Evolutionary conservation across 2,329 filamentous ascomycete genomes (phyloP).

Genomic region (Pyrenochaeta sp.): DNA sequence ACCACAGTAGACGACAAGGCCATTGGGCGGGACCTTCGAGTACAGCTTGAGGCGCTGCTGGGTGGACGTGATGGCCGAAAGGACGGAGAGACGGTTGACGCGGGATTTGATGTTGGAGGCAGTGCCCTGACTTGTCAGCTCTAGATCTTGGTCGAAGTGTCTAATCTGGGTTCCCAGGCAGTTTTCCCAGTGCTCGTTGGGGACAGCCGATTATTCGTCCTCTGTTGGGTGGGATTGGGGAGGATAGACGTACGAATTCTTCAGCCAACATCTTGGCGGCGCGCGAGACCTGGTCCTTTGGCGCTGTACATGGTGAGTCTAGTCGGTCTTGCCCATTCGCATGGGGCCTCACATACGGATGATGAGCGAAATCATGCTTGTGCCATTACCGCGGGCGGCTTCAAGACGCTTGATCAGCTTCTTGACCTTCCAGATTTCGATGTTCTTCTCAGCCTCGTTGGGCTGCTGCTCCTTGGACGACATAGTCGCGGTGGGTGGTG

Average conservation of each 20-base stretch:
- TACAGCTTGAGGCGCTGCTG: conserved; percentile 99
- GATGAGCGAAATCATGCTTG: conserved; percentile 99
- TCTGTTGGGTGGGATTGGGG: no score
- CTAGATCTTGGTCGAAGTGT: neutral
- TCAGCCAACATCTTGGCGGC: conserved; percentile 99
- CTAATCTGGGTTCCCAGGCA: no score
- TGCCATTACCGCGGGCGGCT: conserved; percentile 96
- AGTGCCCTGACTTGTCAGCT: conserved; percentile 72
- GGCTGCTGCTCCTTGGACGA: conserved; percentile 62
- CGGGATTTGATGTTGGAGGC: conserved; percentile 99
- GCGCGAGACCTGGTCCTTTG: conserved; percentile 97
- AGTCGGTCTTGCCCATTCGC: conserved; percentile 4
- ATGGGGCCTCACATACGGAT: conserved; percentile 74
- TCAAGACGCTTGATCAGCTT: conserved; percentile 99
- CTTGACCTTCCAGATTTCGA: conserved; percentile 96
- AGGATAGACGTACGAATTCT: conserved; percentile 91
- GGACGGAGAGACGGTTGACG: conserved; percentile 96
- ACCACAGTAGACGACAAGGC: conserved; percentile 97
- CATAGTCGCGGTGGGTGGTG: conserved; percentile 41
- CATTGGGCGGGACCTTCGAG: conserved; percentile 98
- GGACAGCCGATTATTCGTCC: no score
- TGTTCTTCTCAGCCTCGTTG: conserved; percentile 98
- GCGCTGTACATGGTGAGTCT: conserved; percentile 65
- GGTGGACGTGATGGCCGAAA: conserved; percentile 98
- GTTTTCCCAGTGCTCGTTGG: no score